Percentiles rank a stretch among this genome's conserved stretches.
These are phyloP conservation scores for Pinus taeda DNA, from an alignment of 75 land plant species.

Conservation along the genomic window DNA sequence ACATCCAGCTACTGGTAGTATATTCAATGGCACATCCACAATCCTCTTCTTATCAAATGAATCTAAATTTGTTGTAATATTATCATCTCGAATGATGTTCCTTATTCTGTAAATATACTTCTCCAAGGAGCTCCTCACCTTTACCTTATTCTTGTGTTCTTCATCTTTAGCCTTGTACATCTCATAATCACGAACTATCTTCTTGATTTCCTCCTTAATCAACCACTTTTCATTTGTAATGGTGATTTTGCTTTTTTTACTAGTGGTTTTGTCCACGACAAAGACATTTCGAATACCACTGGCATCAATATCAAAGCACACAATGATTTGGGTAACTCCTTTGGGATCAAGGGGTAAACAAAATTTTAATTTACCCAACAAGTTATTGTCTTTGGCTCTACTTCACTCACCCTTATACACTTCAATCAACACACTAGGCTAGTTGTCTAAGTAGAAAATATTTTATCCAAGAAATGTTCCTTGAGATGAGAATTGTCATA, in stretches of 20 bases:
- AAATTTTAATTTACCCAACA: constrained; percentile 41
- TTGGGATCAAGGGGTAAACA: constrained; percentile 27
- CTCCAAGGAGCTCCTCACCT: constrained; percentile 34
- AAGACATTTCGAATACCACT: constrained; percentile 32
- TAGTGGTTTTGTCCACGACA: constrained; percentile 13
- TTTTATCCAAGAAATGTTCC: too few relatives aligned
- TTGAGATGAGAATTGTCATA: too few relatives aligned
- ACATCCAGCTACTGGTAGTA: constrained; percentile 37
- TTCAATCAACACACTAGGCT: too few relatives aligned
- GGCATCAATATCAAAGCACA: constrained; percentile 38
- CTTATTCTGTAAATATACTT: constrained; percentile 56
- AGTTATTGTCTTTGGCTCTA: constrained; percentile 28
- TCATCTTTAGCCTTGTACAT: constrained; percentile 44
- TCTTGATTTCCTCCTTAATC: constrained; percentile 44
- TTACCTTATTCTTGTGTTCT: constrained; percentile 44
- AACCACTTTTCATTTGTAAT: constrained; percentile 47
- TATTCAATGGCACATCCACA: constrained; percentile 16
- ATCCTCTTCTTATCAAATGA: constrained; percentile 10
- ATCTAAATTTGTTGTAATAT: constrained; percentile 15
- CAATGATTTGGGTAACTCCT: constrained; percentile 42
- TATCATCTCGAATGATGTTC: constrained; percentile 41
- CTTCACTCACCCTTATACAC: too few relatives aligned
- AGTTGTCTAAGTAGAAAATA: too few relatives aligned
- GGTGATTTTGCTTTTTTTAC: constrained; percentile 23
- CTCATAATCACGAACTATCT: constrained; percentile 46